phyloP scores from a whole-genome alignment of 164 flowering plant species.

The Malania oleifera region DNA sequence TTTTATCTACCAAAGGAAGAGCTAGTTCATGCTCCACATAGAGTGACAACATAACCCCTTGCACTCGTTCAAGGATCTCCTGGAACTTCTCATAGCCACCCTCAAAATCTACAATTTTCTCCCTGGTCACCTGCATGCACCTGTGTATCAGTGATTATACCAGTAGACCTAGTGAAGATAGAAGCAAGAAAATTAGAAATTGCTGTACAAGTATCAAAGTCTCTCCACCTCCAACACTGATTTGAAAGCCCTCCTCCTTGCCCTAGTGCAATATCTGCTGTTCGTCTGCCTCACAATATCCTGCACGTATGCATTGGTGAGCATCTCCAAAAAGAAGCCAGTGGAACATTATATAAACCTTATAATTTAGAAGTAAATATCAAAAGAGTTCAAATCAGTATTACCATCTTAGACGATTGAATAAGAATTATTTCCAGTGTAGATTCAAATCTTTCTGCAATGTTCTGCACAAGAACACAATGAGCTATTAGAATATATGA shows the following conservation, averaged over 20 bases:
- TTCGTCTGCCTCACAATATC: background rate
- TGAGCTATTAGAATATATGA: background rate
- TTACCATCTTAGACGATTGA: background rate
- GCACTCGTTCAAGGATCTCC: too few species aligned
- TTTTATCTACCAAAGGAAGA: too few species aligned
- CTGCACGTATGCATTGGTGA: background rate
- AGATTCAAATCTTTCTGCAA: background rate
- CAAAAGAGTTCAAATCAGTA: background rate
- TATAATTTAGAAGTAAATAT: background rate
- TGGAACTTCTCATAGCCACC: too few species aligned
- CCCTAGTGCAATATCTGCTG: background rate
- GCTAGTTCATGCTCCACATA: too few species aligned
- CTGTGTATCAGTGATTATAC: too few species aligned
- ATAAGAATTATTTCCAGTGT: background rate
- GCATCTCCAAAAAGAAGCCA: background rate
- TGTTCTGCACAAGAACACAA: background rate
- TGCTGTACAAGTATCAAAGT: background rate
- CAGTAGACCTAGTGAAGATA: too few species aligned
- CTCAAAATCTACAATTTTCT: too few species aligned
- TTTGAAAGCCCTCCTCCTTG: background rate
- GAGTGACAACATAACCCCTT: too few species aligned
- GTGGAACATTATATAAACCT: background rate
- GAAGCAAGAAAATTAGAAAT: too few species aligned
- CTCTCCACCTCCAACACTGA: background rate
- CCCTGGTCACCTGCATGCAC: too few species aligned